These are phyloP conservation scores for Xylaria flabelliformis DNA, from an alignment of 495 filamentous ascomycete genomes.

Conservation along the genomic window DNA sequence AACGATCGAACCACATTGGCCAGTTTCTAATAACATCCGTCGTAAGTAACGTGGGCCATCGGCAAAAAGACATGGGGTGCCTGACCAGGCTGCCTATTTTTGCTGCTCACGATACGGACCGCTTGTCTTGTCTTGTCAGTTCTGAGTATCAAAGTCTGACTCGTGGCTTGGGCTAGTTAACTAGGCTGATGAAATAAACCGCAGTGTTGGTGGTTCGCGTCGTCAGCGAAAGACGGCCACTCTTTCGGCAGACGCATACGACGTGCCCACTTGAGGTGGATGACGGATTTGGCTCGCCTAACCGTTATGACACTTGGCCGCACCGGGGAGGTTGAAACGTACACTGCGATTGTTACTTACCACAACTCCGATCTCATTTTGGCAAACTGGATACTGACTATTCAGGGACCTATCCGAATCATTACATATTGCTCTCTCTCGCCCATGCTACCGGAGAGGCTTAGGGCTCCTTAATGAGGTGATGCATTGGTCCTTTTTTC, in stretches of 20 bases:
- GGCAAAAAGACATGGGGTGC: conserved; percentile 1
- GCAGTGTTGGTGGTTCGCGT: conserved; percentile 8
- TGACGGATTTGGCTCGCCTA: conserved; percentile 11
- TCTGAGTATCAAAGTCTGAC: neutral
- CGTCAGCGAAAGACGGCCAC: conserved; percentile 15
- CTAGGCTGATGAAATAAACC: neutral
- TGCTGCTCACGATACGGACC: neutral
- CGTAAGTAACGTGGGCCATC: neutral
- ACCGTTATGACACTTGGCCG: conserved; percentile 1
- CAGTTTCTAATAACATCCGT: conserved; percentile 11
- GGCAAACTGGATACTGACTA: neutral
- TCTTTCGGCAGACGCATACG: conserved; percentile 20
- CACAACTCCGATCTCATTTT: neutral
- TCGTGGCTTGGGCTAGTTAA: neutral
- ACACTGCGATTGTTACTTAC: neutral
- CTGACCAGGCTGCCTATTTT: conserved; percentile 9
- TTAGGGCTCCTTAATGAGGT: neutral
- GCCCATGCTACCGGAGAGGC: conserved; percentile 12
- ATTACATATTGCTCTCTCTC: conserved; percentile 20
- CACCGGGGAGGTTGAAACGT: conserved; percentile 12
- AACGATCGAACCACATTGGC: conserved; percentile 19
- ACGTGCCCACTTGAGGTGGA: conserved; percentile 6
- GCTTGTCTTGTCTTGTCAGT: conserved; percentile 6
- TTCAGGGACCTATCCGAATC: neutral
- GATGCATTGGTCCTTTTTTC: conserved; percentile 21